Percentiles rank a stretch among this genome's conserved stretches.
These are phyloP conservation scores for Clathrospora elynae DNA, from an alignment of 2,329 filamentous ascomycete species.

Conservation along the genomic window DNA sequence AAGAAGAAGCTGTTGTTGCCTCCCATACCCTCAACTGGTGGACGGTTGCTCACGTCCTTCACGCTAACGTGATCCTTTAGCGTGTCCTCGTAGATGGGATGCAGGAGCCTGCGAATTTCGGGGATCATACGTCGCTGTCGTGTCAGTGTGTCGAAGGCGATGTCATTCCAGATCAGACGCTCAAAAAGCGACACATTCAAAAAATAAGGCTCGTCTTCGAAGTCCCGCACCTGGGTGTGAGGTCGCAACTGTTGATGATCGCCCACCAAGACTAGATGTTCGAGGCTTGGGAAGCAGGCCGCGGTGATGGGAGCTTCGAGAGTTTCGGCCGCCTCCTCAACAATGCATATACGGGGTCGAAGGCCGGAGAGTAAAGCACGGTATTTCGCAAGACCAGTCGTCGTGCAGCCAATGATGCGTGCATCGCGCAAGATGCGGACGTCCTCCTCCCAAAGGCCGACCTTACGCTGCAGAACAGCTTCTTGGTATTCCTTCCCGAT, in stretches of 20 bases:
- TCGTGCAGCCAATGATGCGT: constrained; percentile 71
- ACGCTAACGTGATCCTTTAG: constrained; percentile 66
- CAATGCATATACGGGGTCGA: constrained; percentile 69
- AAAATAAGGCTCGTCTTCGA: constrained; percentile 66
- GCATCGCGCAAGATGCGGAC: constrained; percentile 52
- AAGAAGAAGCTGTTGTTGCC: constrained; percentile 65
- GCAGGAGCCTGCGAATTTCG: constrained; percentile 65
- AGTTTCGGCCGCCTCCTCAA: constrained; percentile 82
- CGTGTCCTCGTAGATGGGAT: constrained; percentile 63
- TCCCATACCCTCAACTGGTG: constrained; percentile 67
- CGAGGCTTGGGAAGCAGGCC: constrained; percentile 64
- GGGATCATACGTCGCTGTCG: constrained; percentile 76
- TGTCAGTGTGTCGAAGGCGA: constrained; percentile 68
- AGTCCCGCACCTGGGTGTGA: constrained; percentile 65
- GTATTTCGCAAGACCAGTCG: constrained; percentile 81
- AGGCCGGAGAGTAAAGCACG: constrained; percentile 70
- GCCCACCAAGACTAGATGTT: constrained; percentile 73
- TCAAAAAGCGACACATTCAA: constrained; percentile 81
- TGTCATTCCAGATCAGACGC: constrained; percentile 68
- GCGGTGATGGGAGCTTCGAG: constrained; percentile 67
- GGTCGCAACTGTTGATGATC: constrained; percentile 81
- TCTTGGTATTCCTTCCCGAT: constrained; percentile 58
- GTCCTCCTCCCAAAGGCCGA: constrained; percentile 63
- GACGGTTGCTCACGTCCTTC: constrained; percentile 50
- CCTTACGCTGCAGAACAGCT: constrained; percentile 59